phyloP scores from a whole-genome alignment of 2,329 filamentous ascomycete genomes.

The Didymella segeticola region DNA sequence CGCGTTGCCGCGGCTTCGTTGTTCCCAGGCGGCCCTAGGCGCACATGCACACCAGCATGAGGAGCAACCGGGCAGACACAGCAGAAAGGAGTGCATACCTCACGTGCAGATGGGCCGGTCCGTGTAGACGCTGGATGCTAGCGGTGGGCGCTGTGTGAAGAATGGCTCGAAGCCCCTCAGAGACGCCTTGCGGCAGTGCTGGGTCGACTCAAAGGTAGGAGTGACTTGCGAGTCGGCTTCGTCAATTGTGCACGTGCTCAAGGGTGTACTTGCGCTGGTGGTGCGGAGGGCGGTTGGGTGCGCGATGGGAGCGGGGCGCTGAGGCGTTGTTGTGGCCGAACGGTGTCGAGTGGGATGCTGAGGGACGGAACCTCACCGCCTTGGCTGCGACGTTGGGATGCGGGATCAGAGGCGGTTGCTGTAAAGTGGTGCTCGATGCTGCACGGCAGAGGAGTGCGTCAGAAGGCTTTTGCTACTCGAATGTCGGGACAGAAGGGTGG shows the following conservation, averaged over 20 bases:
- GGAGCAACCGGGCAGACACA: background rate
- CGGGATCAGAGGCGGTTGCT: constrained; percentile 21
- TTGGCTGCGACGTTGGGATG: constrained; percentile 31
- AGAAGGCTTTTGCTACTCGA: constrained; percentile 23
- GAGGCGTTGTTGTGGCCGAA: constrained; percentile 47
- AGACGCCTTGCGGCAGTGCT: constrained; percentile 43
- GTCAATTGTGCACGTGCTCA: constrained; percentile 39
- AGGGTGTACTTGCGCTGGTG: constrained; percentile 38
- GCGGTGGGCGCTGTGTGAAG: constrained; percentile 38
- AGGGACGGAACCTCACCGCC: constrained; percentile 47
- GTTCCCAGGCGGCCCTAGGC: constrained; percentile 15
- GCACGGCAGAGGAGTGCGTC: constrained; percentile 33
- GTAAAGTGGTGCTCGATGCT: constrained; percentile 26
- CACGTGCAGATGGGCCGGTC: constrained; percentile 31
- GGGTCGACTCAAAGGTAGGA: constrained; percentile 44
- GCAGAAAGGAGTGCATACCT: constrained; percentile 32
- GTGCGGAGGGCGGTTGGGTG: constrained; percentile 37
- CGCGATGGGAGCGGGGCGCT: constrained; percentile 38
- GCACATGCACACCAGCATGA: background rate
- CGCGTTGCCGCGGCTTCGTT: constrained; percentile 21
- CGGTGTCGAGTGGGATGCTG: constrained; percentile 45
- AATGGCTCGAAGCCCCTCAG: constrained; percentile 52
- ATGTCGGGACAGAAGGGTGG: constrained; percentile 30
- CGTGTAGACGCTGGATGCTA: constrained; percentile 26
- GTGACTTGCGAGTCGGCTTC: constrained; percentile 28